Conservation (phyloP, 805 yeast species). For the Monosporozyma solicola region DNA sequence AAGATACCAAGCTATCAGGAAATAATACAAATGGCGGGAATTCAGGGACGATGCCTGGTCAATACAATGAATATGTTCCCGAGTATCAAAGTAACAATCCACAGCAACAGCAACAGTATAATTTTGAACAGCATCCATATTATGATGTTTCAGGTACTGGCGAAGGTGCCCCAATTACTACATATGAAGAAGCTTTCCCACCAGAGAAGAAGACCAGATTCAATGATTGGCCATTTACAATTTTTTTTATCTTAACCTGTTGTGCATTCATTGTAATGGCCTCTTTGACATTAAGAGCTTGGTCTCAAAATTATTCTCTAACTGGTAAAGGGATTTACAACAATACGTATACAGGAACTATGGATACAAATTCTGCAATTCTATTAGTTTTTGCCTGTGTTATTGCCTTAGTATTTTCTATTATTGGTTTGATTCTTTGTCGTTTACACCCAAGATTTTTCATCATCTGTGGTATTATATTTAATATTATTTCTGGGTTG, state of each 20-base stretch:
- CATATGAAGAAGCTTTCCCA: slow-evolving; percentile 62
- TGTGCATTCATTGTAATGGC: slow-evolving; percentile 67
- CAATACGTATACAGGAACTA: slow-evolving; percentile 43
- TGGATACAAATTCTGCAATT: slow-evolving; percentile 68
- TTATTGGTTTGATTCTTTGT: slow-evolving; percentile 50
- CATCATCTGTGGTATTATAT: slow-evolving; percentile 57
- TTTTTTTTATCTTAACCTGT: slow-evolving; percentile 41
- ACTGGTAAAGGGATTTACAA: slow-evolving; percentile 60
- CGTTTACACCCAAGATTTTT: slow-evolving; percentile 56
- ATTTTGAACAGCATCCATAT: slow-evolving; percentile 21
- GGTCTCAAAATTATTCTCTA: slow-evolving; percentile 43
- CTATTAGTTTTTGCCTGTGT: slow-evolving; percentile 58
- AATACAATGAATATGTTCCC: not conserved
- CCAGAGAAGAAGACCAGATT: slow-evolving; percentile 43
- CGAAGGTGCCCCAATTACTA: slow-evolving; percentile 33
- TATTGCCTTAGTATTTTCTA: slow-evolving; percentile 50
- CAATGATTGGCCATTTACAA: slow-evolving; percentile 65
- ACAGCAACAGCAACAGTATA: slow-evolving; percentile 12
- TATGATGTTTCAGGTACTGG: slow-evolving; percentile 26
- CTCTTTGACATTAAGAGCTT: slow-evolving; percentile 56
- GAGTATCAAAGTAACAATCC: not conserved
- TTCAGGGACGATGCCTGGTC: not conserved
- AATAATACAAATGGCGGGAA: not conserved
- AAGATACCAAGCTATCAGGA: not conserved
- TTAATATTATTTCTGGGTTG: slow-evolving; percentile 58